Percentiles rank a stretch among this genome's conserved stretches.
Conservation (phyloP, 1,284 basidiomycete genomes). For the Violaceomyces palustris region DNA sequence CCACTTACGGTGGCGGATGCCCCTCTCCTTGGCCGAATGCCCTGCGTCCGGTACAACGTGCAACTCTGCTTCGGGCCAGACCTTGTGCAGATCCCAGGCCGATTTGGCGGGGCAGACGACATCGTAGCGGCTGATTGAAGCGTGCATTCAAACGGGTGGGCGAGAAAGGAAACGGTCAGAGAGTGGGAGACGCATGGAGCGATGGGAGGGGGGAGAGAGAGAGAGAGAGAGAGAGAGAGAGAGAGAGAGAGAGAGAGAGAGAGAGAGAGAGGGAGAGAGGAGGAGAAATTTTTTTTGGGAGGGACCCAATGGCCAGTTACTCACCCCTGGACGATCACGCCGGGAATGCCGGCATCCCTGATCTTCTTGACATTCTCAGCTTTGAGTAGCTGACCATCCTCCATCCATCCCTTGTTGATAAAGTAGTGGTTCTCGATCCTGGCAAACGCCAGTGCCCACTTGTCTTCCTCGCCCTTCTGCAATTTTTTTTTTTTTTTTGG, state of each 20-base stretch:
- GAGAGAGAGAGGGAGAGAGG: too few species aligned
- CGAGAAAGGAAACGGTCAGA: too few species aligned
- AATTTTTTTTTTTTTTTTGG: too few species aligned
- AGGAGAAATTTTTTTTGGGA: too few species aligned
- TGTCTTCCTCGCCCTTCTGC: slow-evolving; percentile 26
- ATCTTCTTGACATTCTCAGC: slow-evolving; percentile 83
- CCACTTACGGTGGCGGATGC: slow-evolving; percentile 60
- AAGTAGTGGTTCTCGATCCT: slow-evolving; percentile 91
- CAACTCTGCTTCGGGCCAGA: slow-evolving; percentile 29
- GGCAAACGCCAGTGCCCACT: slow-evolving; percentile 63
- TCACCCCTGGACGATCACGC: slow-evolving; percentile 81
- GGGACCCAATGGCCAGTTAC: too few species aligned
- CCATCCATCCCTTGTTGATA: slow-evolving; percentile 71
- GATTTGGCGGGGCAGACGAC: slow-evolving; percentile 57
- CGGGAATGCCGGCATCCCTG: slow-evolving; percentile 60
- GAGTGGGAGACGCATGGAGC: too few species aligned
- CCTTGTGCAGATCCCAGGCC: slow-evolving; percentile 49
- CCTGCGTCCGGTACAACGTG: slow-evolving; percentile 79
- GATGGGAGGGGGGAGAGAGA: too few species aligned
- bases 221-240: too few species aligned
- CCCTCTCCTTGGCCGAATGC: slow-evolving; percentile 76
- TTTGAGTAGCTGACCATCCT: slow-evolving; percentile 80
- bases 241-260: too few species aligned
- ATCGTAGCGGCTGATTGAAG: slow-evolving; percentile 45
- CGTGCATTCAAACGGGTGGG: too few species aligned